Conservation (phyloP, 2,329 filamentous ascomycete species). For the Penicillium sp. region DNA sequence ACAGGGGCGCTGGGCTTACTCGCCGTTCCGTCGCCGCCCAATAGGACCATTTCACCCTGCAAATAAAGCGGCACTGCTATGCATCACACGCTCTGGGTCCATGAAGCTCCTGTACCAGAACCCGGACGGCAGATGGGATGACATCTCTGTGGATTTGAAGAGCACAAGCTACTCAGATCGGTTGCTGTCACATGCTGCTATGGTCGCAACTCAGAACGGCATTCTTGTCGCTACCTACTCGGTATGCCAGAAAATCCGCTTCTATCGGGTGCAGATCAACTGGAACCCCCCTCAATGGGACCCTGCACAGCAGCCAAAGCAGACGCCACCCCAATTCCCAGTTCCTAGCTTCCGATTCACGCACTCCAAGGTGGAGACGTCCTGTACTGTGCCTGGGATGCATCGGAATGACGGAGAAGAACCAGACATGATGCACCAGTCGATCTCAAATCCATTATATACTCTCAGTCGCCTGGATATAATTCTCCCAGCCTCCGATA, state of each 20-base stretch:
- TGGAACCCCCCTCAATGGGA: constrained; percentile 58
- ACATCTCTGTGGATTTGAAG: constrained; percentile 65
- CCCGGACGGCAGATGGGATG: constrained; percentile 61
- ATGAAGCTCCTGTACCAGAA: constrained; percentile 72
- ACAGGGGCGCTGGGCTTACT: constrained; percentile 58
- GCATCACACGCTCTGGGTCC: constrained; percentile 63
- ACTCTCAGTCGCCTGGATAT: no score
- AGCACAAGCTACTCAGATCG: constrained; percentile 63
- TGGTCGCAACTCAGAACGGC: constrained; percentile 58
- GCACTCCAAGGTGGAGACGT: constrained; percentile 33
- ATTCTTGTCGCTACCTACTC: constrained; percentile 35
- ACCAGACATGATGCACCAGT: constrained; percentile 42
- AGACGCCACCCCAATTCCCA: constrained; percentile 41
- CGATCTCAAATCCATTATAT: no score
- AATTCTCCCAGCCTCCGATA: no score
- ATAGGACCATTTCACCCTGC: constrained; percentile 61
- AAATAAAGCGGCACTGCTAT: constrained; percentile 64
- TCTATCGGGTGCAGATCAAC: constrained; percentile 64
- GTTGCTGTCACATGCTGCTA: constrained; percentile 68
- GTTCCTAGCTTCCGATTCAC: constrained; percentile 32
- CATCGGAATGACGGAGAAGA: no score
- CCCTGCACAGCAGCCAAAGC: no score
- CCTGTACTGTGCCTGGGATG: constrained; percentile 26
- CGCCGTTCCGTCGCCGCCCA: constrained; percentile 56
- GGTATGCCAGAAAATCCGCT: constrained; percentile 60